These are phyloP conservation scores for Trichophaea hybrida DNA, from an alignment of 2,329 filamentous ascomycete genomes.

Conservation along the genomic window DNA sequence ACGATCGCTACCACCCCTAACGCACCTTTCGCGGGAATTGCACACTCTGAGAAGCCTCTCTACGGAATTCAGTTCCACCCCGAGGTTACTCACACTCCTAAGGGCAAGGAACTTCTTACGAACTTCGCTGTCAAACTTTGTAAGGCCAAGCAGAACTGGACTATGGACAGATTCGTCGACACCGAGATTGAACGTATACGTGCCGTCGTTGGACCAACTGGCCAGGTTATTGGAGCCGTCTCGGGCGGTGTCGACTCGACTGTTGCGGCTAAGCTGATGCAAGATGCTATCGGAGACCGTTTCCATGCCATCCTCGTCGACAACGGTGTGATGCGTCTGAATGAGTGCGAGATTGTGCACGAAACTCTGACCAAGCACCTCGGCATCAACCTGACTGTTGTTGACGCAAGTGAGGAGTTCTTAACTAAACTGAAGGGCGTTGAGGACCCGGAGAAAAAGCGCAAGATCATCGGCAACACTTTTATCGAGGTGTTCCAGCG, in stretches of 20 bases:
- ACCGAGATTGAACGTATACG: constrained; percentile 70
- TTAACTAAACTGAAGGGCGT: constrained; percentile 62
- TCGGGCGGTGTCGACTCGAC: constrained; percentile 81
- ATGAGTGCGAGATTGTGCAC: constrained; percentile 73
- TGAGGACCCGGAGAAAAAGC: constrained; percentile 67
- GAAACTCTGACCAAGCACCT: constrained; percentile 63
- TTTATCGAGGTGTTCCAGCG: constrained; percentile 76
- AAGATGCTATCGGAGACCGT: constrained; percentile 68
- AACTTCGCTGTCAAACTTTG: constrained; percentile 84
- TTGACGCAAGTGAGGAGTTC: constrained; percentile 66
- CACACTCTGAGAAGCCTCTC: constrained; percentile 44
- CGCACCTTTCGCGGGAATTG: constrained; percentile 66
- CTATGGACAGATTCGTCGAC: constrained; percentile 69
- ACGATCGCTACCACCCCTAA: constrained; percentile 62
- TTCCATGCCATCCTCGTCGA: constrained; percentile 78
- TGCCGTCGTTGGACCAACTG: constrained; percentile 63
- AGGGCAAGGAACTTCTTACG: constrained; percentile 53
- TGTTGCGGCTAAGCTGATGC: constrained; percentile 73
- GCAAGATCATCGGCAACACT: constrained; percentile 74
- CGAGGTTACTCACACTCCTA: constrained; percentile 60
- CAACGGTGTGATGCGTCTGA: constrained; percentile 70
- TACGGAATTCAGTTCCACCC: constrained; percentile 72
- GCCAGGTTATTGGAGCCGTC: constrained; percentile 67
- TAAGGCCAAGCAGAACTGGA: constrained; percentile 61
- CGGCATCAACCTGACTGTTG: constrained; percentile 78